Conservation (phyloP, 2,329 filamentous ascomycete species). For the Ceratocystis cacaofunesta region DNA sequence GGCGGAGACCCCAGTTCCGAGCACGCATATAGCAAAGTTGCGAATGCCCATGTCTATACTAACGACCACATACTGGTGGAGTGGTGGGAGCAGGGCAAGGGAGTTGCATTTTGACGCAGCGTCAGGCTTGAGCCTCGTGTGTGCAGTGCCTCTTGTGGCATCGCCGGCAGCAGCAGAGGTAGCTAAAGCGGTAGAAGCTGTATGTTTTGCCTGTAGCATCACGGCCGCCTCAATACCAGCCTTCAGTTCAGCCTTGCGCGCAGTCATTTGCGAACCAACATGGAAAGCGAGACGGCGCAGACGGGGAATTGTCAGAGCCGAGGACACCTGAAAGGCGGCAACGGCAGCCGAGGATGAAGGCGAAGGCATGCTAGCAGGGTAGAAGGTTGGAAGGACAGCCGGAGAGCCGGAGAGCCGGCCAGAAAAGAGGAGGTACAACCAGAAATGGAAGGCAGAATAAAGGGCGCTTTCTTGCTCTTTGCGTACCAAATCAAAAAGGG, state of each 20-base stretch:
- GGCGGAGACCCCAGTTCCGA: not conserved
- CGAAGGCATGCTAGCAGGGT: not conserved
- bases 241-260: slow-evolving; percentile 2
- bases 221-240: not conserved
- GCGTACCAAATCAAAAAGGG: too few relatives aligned
- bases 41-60: slow-evolving; percentile 15
- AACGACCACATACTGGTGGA: not conserved
- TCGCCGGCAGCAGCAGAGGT: not conserved
- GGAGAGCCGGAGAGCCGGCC: not conserved
- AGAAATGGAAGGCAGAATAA: too few relatives aligned
- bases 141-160: not conserved
- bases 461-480: too few relatives aligned
- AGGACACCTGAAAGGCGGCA: not conserved
- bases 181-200: not conserved
- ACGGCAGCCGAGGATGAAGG: not conserved
- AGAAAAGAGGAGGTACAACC: too few relatives aligned
- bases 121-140: not conserved
- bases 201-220: not conserved
- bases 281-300: slow-evolving; percentile 10
- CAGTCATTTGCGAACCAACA: slow-evolving; percentile 2
- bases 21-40: slow-evolving; percentile 12
- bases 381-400: not conserved
- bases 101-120: not conserved
- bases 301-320: slow-evolving; percentile 2
- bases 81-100: not conserved